Conservation (phyloP, 257 asterid species). For the Plantago ovata region DNA sequence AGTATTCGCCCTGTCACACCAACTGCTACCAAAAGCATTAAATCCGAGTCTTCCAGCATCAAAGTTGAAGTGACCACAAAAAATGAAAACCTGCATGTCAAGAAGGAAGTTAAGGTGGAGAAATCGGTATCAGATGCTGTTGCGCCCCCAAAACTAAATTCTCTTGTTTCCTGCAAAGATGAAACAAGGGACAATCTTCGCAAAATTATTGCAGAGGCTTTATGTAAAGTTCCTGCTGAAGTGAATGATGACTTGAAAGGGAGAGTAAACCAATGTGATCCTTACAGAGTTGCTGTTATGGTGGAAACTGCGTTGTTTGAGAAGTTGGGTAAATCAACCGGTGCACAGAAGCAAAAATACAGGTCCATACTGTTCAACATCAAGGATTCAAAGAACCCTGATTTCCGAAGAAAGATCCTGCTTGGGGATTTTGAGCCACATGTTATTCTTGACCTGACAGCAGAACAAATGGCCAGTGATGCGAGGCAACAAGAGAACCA, state of each 20-base stretch:
- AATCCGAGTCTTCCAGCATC: slow-evolving; percentile 30
- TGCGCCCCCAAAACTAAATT: slow-evolving; percentile 49
- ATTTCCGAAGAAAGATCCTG: slow-evolving; percentile 72
- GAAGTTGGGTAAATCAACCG: slow-evolving; percentile 54
- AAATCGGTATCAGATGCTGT: slow-evolving; percentile 23
- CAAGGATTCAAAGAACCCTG: slow-evolving; percentile 52
- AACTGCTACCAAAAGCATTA: slow-evolving; percentile 27
- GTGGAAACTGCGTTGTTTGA: slow-evolving; percentile 55
- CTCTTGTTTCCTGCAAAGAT: slow-evolving; percentile 56
- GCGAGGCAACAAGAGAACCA: slow-evolving; percentile 63
- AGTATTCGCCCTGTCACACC: slow-evolving; percentile 14
- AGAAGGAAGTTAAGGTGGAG: slow-evolving; percentile 43
- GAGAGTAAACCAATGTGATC: slow-evolving; percentile 53
- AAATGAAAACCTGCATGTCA: slow-evolving; percentile 28
- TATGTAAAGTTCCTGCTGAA: slow-evolving; percentile 43
- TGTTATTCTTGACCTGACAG: slow-evolving; percentile 42
- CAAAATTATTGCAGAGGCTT: slow-evolving; percentile 48
- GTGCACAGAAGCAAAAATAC: slow-evolving; percentile 54
- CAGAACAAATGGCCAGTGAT: slow-evolving; percentile 93
- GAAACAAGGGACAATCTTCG: slow-evolving; percentile 49
- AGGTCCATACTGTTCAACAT: slow-evolving; percentile 57
- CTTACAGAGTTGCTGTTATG: slow-evolving; percentile 58
- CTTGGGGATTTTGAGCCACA: slow-evolving; percentile 54
- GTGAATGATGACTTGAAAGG: slow-evolving; percentile 38
- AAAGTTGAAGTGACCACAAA: slow-evolving; percentile 29